Base-by-base conservation (phyloP, 306 rosid species). In the Dalbergia cultrata region DNA sequence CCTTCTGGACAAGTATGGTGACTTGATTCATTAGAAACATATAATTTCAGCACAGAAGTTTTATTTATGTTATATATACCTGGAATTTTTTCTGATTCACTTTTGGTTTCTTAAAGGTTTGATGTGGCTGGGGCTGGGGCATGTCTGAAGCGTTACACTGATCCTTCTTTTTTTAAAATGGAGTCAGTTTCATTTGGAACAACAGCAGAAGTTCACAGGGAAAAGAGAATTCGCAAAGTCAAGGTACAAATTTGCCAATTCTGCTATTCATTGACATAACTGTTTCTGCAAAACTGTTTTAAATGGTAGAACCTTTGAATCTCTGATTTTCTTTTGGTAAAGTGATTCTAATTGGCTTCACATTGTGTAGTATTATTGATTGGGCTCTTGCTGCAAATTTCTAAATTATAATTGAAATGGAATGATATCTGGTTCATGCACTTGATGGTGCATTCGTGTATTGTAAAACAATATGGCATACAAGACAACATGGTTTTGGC, bases 121-220 rank as follows among this genome's bases (percentile, higher is more conserved):
- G 99, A 96, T 85, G 95, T 92, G 86, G 97, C 97, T 59, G 99
- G 99, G 66, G 99, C 97, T 81, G 98, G 99, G 81, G 97, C 97
- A 50, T 96, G 98, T 86, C 87, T 96, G 75, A 93, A 89, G 86
- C 97, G 99, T 47, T 96, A 89, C 80, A 93, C 98, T 80, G 97
- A 96, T 82, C 99, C 99, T 8, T 96, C 98, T 22, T 90, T 87
- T 86, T 89, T 92, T 83, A 93, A 89, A 88, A 83, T 73, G 41
- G 99, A 89, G 77, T 57, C 92, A 58, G 85, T 90, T 57, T 78
- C 91, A 75, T 80, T 86, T 74, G 79, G 63, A 80, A 74, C 57
- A 44, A 70, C 65, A 5, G 73, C 37, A 67, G 90, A 83, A 80
- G 84, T 64, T 75, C 95, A 81, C 72, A 88, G 97, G 79, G 97